These are phyloP conservation scores for Citrus trifoliata DNA, from an alignment of 345 rosid genomes.

Conservation along the genomic window DNA sequence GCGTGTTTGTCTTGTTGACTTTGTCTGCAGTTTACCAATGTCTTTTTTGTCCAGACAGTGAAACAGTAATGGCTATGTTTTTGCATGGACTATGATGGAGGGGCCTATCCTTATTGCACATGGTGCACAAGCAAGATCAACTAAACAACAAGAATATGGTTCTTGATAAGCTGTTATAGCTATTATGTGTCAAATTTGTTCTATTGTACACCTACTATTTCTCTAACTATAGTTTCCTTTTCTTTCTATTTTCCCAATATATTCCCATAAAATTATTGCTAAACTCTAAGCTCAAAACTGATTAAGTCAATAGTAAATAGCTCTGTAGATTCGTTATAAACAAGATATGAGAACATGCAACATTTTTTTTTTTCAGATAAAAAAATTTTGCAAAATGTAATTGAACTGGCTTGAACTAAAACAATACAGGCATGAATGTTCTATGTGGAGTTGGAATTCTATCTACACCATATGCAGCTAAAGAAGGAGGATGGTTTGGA, in stretches of 20 bases:
- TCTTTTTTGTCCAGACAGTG: not conserved
- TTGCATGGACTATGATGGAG: not conserved
- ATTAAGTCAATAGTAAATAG: not conserved
- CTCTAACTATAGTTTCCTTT: not conserved
- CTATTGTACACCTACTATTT: not conserved
- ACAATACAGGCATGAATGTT: constrained; percentile 73
- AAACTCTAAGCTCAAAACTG: not conserved
- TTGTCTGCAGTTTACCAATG: constrained; percentile 3
- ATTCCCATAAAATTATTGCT: not conserved
- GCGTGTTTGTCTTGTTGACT: not conserved
- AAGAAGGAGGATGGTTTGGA: constrained; percentile 92
- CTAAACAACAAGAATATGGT: constrained; percentile 3
- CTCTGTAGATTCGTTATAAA: not conserved
- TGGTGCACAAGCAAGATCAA: constrained; percentile 18
- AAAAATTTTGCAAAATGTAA: not conserved
- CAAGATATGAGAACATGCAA: not conserved
- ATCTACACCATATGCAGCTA: constrained; percentile 87
- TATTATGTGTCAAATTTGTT: not conserved
- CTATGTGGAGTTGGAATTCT: constrained; percentile 95
- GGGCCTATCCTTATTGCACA: constrained; percentile 18
- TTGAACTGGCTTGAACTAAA: not conserved
- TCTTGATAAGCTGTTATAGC: not conserved
- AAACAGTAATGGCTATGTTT: not conserved
- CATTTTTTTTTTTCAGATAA: not conserved
- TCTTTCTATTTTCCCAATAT: not conserved